These are phyloP conservation scores for Actinidia arguta DNA, from an alignment of 179 eudicot species.

Conservation along the genomic window DNA sequence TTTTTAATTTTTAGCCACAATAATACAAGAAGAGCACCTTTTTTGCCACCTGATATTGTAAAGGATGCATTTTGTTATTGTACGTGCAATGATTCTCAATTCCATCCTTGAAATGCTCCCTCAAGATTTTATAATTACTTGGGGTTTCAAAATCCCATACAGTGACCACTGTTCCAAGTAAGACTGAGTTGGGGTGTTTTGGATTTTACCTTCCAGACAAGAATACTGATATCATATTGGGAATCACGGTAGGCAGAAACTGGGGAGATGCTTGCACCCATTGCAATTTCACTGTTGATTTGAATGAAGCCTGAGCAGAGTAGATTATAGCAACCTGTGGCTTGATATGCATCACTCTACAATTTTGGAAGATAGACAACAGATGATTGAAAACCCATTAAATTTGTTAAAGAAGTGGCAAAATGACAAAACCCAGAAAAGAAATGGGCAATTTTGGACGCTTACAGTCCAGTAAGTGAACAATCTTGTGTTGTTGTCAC, in stretches of 20 bases:
- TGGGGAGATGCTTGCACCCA: constrained; percentile 53
- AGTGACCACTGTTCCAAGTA: background rate
- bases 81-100: background rate
- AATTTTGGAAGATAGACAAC: background rate
- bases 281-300: constrained; percentile 45
- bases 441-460: background rate
- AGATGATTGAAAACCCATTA: background rate
- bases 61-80: background rate
- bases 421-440: background rate
- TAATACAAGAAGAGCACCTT: constrained; percentile 1
- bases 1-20: background rate
- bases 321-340: constrained; percentile 59
- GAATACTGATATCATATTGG: constrained; percentile 47
- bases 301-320: constrained; percentile 59
- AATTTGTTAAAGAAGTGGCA: background rate
- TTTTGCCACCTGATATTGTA: background rate
- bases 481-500: constrained; percentile 86
- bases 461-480: constrained; percentile 99
- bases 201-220: constrained; percentile 51
- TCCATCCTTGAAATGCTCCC: background rate
- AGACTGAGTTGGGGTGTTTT: constrained; percentile 21
- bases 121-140: background rate
- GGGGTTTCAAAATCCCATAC: background rate
- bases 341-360: constrained; percentile 53
- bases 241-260: constrained; percentile 37